A percentile compares a stretch with the other conserved stretches of the same genome.
Evolutionary conservation across 257 asterid species (phyloP).

Genomic region (Pogostemon cablin): DNA sequence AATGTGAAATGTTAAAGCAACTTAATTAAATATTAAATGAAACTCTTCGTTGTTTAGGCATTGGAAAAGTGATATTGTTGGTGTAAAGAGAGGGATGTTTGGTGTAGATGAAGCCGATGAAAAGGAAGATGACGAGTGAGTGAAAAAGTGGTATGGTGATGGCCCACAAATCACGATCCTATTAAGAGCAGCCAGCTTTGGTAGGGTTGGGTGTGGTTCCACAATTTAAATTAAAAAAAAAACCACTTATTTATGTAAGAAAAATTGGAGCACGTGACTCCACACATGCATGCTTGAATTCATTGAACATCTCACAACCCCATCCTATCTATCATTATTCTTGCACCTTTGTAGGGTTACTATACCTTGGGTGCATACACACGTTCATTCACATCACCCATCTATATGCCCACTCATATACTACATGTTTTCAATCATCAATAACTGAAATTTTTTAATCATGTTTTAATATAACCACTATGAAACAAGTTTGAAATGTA

Average conservation of each 20-base stretch:
- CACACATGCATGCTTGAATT: constrained; percentile 34
- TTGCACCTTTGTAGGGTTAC: constrained; percentile 10
- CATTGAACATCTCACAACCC: constrained; percentile 37
- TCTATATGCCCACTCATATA: too few species aligned
- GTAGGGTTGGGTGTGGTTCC: constrained; percentile 31
- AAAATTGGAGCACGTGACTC: constrained; percentile 35
- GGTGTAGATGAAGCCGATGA: neutral
- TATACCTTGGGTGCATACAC: neutral
- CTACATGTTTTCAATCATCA: too few species aligned
- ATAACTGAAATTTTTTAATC: too few species aligned
- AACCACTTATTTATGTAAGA: neutral
- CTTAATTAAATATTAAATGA: neutral
- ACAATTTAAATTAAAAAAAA: neutral
- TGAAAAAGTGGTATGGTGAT: constrained; percentile 9
- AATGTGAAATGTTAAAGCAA: too few species aligned
- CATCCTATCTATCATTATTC: constrained; percentile 30
- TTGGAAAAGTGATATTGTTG: constrained; percentile 15
- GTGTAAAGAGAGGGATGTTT: constrained; percentile 19
- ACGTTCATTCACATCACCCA: neutral
- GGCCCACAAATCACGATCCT: constrained; percentile 34
- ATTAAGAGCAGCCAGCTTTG: constrained; percentile 14
- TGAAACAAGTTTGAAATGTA: too few species aligned
- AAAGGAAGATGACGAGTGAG: constrained; percentile 11
- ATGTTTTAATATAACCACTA: too few species aligned
- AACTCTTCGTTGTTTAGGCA: constrained; percentile 22